These are phyloP conservation scores for Venturia effusa DNA, from an alignment of 2,329 filamentous ascomycete genomes.

Conservation along the genomic window DNA sequence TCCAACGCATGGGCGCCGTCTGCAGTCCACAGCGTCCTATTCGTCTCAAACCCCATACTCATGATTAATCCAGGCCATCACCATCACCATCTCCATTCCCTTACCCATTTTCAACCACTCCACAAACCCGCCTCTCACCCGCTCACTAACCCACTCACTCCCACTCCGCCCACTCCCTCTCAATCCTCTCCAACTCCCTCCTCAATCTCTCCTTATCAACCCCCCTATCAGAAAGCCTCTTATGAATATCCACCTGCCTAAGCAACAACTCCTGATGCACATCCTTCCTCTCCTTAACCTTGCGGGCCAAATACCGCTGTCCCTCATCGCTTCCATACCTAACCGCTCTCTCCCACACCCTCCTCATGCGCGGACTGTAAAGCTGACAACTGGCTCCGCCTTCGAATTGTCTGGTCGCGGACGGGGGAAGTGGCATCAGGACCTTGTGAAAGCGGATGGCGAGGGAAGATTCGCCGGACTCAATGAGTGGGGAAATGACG, in stretches of 20 bases:
- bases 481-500: constrained; percentile 59
- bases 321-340: constrained; percentile 44
- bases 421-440: constrained; percentile 39
- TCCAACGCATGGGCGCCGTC: neutral
- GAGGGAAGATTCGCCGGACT: constrained; percentile 39
- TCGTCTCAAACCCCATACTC: neutral
- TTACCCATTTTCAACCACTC: no score
- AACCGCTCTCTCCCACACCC: constrained; percentile 58
- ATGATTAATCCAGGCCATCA: neutral
- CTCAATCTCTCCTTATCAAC: constrained; percentile 9
- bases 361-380: constrained; percentile 70
- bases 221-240: constrained; percentile 11
- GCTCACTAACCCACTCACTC: constrained; percentile 8
- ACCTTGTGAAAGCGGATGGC: constrained; percentile 26
- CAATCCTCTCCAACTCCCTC: constrained; percentile 9
- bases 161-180: constrained; percentile 12
- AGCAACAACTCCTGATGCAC: constrained; percentile 50
- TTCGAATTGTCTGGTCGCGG: constrained; percentile 29
- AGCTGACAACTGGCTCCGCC: constrained; percentile 56
- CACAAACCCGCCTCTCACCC: no score
- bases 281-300: constrained; percentile 45
- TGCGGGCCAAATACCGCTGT: constrained; percentile 51
- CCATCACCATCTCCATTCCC: no score
- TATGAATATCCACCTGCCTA: constrained; percentile 19
- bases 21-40: neutral